Evolutionary conservation across 176 grass and related monocot genomes (phyloP).

Genomic region (Oryza meridionalis): DNA sequence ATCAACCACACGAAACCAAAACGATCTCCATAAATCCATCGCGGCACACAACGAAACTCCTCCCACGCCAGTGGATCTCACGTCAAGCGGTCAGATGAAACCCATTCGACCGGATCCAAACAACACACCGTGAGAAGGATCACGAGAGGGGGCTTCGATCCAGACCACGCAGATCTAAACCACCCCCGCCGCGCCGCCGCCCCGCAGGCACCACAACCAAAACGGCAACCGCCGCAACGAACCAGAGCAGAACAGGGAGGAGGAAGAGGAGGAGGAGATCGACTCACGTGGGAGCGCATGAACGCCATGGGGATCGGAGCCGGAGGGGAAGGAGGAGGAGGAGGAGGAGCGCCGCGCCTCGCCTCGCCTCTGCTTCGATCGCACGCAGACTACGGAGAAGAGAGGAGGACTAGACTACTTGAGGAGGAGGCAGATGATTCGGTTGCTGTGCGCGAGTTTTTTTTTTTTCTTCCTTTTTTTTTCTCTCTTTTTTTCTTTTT

Average conservation of each 20-base stretch:
- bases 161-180: conserved; percentile 44
- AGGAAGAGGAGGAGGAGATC: too few species aligned
- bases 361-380: conserved; percentile 43
- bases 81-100: neutral
- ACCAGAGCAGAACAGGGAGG: neutral
- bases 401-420: neutral
- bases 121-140: neutral
- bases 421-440: neutral
- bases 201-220: neutral
- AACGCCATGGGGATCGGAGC: conserved; percentile 52
- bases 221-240: neutral
- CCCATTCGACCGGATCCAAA: conserved; percentile 7
- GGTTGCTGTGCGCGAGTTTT: conserved; percentile 13
- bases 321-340: neutral
- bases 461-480: neutral
- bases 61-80: neutral
- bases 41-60: neutral
- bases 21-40: neutral
- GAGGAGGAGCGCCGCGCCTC: neutral
- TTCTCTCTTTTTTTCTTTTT: neutral
- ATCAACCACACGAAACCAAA: neutral
- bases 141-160: neutral
- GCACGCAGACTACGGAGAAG: conserved; percentile 32
- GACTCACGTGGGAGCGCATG: conserved; percentile 59
- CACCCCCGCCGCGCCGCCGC: neutral